These are phyloP conservation scores for Globisporangium abappressorium DNA, from an alignment of 352 stramenopile genomes.

Conservation along the genomic window DNA sequence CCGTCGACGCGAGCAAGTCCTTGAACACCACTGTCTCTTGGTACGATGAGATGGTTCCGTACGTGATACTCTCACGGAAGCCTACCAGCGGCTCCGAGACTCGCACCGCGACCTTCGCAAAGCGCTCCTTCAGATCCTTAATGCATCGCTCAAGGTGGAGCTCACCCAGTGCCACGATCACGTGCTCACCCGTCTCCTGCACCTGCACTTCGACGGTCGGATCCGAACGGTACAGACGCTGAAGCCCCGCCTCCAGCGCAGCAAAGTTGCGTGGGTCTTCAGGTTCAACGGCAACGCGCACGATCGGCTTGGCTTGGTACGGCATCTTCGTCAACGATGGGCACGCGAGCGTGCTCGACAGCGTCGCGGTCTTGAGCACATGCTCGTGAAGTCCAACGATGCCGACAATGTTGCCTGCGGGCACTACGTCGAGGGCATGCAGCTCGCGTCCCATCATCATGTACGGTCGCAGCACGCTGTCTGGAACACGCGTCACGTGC, in stretches of 20 bases:
- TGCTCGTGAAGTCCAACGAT: constrained; percentile 85
- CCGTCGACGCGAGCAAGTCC: constrained; percentile 42
- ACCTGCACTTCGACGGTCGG: constrained; percentile 92
- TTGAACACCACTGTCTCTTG: constrained; percentile 75
- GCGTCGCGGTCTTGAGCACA: constrained; percentile 89
- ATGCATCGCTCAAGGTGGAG: constrained; percentile 91
- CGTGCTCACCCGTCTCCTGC: constrained; percentile 87
- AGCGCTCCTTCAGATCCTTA: constrained; percentile 88
- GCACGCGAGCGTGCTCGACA: constrained; percentile 75
- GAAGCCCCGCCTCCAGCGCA: constrained; percentile 81
- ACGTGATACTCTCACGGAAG: constrained; percentile 85
- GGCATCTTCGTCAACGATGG: constrained; percentile 87
- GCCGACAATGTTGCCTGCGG: constrained; percentile 89
- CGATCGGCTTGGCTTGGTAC: constrained; percentile 90
- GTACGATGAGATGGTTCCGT: constrained; percentile 50
- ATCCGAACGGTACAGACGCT: constrained; percentile 90
- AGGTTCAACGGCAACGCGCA: constrained; percentile 90
- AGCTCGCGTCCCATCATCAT: constrained; percentile 93
- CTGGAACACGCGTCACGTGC: constrained; percentile 56
- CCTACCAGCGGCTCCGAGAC: constrained; percentile 87
- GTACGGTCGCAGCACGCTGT: constrained; percentile 66
- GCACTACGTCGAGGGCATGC: constrained; percentile 66
- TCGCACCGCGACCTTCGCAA: constrained; percentile 80
- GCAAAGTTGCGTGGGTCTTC: constrained; percentile 85
- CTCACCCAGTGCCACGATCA: constrained; percentile 89